A percentile compares a stretch with the other conserved stretches of the same genome.
Evolutionary conservation across 2,329 filamentous ascomycete genomes (phyloP).

Genomic region (Botrytis fabae): DNA sequence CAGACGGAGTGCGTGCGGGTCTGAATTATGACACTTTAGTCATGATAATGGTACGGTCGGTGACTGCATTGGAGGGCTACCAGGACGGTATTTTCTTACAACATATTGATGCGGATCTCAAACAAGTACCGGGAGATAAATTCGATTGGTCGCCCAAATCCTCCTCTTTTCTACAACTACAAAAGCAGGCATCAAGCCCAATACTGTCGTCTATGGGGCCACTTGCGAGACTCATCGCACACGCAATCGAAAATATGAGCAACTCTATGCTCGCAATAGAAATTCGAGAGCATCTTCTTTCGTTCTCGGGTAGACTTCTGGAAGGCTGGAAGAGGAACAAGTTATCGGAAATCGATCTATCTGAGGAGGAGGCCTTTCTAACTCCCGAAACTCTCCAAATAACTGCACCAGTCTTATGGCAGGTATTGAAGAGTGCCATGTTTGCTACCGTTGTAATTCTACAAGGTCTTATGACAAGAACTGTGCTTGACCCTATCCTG

Average conservation of each 20-base stretch:
- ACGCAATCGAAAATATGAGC: conserved; percentile 58
- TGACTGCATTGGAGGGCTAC: conserved; percentile 61
- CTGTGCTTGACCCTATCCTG: conserved; percentile 56
- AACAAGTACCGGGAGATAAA: conserved; percentile 49
- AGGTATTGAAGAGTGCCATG: conserved; percentile 61
- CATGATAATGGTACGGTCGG: conserved; percentile 57
- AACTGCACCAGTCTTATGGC: conserved; percentile 65
- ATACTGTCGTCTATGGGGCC: conserved; percentile 62
- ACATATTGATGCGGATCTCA: conserved; percentile 60
- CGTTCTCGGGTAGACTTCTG: conserved; percentile 47
- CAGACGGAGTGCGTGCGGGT: conserved; percentile 51
- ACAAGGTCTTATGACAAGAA: conserved; percentile 57
- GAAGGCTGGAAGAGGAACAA: conserved; percentile 69
- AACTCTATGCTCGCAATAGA: conserved; percentile 47
- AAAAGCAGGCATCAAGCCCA: conserved; percentile 56
- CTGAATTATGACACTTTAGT: conserved; percentile 61
- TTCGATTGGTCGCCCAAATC: conserved; percentile 62
- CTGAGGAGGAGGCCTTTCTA: conserved; percentile 59
- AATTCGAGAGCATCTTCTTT: conserved; percentile 55
- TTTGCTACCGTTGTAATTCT: conserved; percentile 65
- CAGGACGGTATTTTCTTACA: conserved; percentile 66
- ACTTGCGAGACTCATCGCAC: conserved; percentile 61
- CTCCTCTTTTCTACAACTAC: conserved; percentile 56
- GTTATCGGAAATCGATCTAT: conserved; percentile 62
- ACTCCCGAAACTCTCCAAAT: conserved; percentile 57